These are phyloP conservation scores for Hypomyces perniciosus DNA, from an alignment of 2,329 filamentous ascomycete genomes.

Conservation along the genomic window DNA sequence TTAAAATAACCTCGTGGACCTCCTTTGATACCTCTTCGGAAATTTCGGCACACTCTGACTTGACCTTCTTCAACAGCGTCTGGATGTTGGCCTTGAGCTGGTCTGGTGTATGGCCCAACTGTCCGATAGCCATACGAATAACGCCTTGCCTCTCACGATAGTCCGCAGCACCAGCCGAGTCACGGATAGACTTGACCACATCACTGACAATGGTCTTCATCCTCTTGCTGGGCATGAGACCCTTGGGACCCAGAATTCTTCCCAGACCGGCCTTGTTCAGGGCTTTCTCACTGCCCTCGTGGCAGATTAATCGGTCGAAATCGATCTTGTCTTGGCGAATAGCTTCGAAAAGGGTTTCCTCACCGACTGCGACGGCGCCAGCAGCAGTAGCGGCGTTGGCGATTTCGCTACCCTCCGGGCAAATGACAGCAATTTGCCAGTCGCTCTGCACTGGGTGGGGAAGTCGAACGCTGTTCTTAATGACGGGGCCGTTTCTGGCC, in stretches of 20 bases:
- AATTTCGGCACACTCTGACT: conserved; percentile 69
- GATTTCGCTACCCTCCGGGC: conserved; percentile 69
- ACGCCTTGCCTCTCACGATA: conserved; percentile 84
- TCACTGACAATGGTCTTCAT: conserved; percentile 83
- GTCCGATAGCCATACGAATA: conserved; percentile 83
- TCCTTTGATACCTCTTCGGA: conserved; percentile 45
- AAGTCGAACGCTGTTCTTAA: conserved; percentile 82
- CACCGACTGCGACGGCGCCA: conserved; percentile 78
- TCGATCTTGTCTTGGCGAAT: conserved; percentile 69
- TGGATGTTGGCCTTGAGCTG: conserved; percentile 81
- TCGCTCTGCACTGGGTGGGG: conserved; percentile 88
- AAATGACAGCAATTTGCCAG: conserved; percentile 83
- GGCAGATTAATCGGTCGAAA: conserved; percentile 87
- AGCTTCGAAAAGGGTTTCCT: conserved; percentile 76
- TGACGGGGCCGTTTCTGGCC: conserved; percentile 74
- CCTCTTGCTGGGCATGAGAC: conserved; percentile 88
- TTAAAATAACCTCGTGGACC: conserved; percentile 64
- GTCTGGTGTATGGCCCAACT: conserved; percentile 81
- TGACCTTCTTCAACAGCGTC: conserved; percentile 67
- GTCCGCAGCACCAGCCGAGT: conserved; percentile 76
- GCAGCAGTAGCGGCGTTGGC: conserved; percentile 68
- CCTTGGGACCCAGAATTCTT: conserved; percentile 76
- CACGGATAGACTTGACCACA: conserved; percentile 66
- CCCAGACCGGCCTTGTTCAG: conserved; percentile 78
- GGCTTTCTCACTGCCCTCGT: conserved; percentile 68